Evolutionary conservation across 192 early-diverging fungal genomes (phyloP).

Genomic region (Phlyctochytrium planicorne): DNA sequence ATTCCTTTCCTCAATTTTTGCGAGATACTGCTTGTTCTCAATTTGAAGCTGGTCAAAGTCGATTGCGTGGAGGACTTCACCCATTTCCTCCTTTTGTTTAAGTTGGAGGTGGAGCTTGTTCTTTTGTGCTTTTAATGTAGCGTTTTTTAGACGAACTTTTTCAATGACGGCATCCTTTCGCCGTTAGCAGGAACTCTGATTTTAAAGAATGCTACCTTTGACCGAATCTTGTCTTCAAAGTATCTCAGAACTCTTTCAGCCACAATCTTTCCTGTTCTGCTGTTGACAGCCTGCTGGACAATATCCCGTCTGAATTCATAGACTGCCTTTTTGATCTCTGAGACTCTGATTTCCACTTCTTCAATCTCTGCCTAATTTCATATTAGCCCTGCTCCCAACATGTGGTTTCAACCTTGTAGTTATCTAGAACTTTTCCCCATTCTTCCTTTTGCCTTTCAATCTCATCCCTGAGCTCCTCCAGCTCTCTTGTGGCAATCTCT

Average conservation of each 20-base stretch:
- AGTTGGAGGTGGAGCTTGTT: conserved; percentile 63
- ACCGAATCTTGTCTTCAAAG: conserved; percentile 59
- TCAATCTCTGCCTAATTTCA: conserved; percentile 54
- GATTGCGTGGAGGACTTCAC: conserved; percentile 64
- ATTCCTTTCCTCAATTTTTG: conserved; percentile 64
- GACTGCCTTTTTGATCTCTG: conserved; percentile 54
- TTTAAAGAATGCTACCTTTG: conserved; percentile 34
- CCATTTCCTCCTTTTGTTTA: conserved; percentile 71
- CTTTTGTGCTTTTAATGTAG: conserved; percentile 58
- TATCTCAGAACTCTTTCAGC: conserved; percentile 56
- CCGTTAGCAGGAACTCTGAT: neutral
- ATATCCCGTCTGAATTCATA: conserved; percentile 65
- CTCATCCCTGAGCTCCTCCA: conserved; percentile 62
- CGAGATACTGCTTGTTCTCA: conserved; percentile 64
- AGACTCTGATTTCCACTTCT: conserved; percentile 55
- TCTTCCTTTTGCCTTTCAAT: conserved; percentile 61
- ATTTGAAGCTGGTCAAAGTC: conserved; percentile 69
- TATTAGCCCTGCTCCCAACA: neutral
- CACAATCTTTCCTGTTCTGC: conserved; percentile 54
- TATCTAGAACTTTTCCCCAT: conserved; percentile 59
- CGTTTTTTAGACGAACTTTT: conserved; percentile 61
- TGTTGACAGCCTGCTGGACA: conserved; percentile 45
- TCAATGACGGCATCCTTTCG: conserved; percentile 56
- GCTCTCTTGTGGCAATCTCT: conserved; percentile 60
- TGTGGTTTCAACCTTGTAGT: conserved; percentile 36